Evolutionary conservation across 148 eudicot genomes (phyloP).

Genomic region (Persicaria maculosa): DNA sequence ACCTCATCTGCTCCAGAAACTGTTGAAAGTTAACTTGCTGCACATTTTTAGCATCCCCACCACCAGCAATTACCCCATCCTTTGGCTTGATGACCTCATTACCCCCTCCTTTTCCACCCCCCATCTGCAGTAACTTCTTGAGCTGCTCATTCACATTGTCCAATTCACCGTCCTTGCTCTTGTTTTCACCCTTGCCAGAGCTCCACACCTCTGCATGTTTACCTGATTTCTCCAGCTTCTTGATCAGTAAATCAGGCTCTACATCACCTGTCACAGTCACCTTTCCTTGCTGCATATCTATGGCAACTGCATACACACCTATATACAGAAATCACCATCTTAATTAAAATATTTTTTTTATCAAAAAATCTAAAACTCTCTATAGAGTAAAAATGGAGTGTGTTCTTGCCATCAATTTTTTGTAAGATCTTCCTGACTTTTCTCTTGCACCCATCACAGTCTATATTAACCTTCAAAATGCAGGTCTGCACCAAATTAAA

Average conservation of each 20-base stretch:
- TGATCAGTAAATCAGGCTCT: slow-evolving; percentile 37
- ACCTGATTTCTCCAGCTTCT: slow-evolving; percentile 47
- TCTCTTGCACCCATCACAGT: slow-evolving; percentile 11
- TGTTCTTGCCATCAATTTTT: slow-evolving; percentile 11
- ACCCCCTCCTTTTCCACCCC: slow-evolving; percentile 25
- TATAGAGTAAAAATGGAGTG: not conserved
- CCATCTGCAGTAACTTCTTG: slow-evolving; percentile 32
- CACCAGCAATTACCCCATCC: slow-evolving; percentile 17
- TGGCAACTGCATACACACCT: slow-evolving; percentile 35
- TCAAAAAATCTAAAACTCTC: not conserved
- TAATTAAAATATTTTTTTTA: not conserved
- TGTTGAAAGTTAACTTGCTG: slow-evolving; percentile 3
- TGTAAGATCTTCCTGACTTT: slow-evolving; percentile 5
- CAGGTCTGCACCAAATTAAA: not conserved
- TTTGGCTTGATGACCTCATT: slow-evolving; percentile 20
- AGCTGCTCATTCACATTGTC: slow-evolving; percentile 26
- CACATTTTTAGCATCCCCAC: slow-evolving; percentile 15
- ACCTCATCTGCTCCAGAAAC: not conserved
- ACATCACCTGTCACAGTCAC: slow-evolving; percentile 48
- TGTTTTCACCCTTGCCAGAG: slow-evolving; percentile 29
- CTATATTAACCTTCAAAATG: slow-evolving; percentile 7
- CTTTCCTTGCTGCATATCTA: slow-evolving; percentile 54
- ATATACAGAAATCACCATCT: not conserved
- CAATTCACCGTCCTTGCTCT: slow-evolving; percentile 6
- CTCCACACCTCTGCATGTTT: slow-evolving; percentile 43